Conservation (phyloP, 345 rosid species). For the Psidium friedrichsthalianum region DNA sequence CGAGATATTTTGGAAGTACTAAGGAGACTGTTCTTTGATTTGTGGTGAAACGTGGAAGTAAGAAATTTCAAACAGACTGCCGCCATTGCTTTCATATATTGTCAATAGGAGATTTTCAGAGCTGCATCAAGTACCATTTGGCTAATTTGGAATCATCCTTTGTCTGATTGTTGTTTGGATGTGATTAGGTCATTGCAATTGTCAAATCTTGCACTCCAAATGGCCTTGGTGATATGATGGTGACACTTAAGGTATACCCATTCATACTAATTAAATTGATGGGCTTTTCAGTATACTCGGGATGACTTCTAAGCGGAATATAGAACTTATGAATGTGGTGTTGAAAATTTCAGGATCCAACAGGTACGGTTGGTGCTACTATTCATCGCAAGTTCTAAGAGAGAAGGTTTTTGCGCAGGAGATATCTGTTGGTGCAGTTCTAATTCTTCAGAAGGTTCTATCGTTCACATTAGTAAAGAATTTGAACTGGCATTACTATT, state of each 20-base stretch:
- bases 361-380: slow-evolving; percentile 64
- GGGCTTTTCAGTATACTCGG: background rate
- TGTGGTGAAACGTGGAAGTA: background rate
- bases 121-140: background rate
- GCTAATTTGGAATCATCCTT: background rate
- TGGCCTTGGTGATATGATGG: slow-evolving; percentile 80
- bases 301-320: background rate
- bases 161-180: background rate
- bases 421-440: slow-evolving; percentile 57
- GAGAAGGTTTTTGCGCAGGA: slow-evolving; percentile 49
- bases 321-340: background rate
- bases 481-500: background rate
- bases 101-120: background rate
- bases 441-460: slow-evolving; percentile 58
- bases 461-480: background rate
- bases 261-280: background rate
- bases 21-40: background rate
- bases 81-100: background rate
- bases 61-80: background rate
- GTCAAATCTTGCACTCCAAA: slow-evolving; percentile 58
- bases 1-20: background rate
- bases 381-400: slow-evolving; percentile 50
- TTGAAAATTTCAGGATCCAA: slow-evolving; percentile 58
- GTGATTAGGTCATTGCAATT: slow-evolving; percentile 53
- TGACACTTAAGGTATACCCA: slow-evolving; percentile 61